phyloP scores from a whole-genome alignment of 352 stramenopile genomes.

The Phytophthora rubi region DNA sequence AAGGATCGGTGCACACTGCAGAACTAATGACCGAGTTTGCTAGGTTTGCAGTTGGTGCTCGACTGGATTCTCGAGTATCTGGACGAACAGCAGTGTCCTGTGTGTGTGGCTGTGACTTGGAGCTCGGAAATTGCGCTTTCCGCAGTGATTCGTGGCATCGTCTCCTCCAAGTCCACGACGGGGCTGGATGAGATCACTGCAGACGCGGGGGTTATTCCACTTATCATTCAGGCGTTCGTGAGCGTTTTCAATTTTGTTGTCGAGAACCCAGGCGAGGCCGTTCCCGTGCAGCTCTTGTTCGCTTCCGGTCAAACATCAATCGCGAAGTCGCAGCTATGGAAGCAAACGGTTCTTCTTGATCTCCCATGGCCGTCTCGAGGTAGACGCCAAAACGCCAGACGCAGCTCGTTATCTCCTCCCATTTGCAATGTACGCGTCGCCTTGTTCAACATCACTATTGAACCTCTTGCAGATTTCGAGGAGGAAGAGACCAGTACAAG shows the following conservation, averaged over 20 bases:
- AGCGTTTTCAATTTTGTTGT: constrained; percentile 46
- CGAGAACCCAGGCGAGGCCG: constrained; percentile 42
- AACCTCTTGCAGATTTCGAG: constrained; percentile 32
- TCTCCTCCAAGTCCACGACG: constrained; percentile 46
- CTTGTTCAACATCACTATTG: constrained; percentile 69
- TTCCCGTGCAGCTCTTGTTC: constrained; percentile 61
- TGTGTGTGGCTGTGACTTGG: constrained; percentile 56
- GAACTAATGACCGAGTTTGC: background rate
- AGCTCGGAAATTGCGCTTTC: constrained; percentile 40
- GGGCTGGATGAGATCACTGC: constrained; percentile 11
- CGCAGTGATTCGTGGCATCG: constrained; percentile 49
- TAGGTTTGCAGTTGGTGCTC: constrained; percentile 56
- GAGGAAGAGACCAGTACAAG: constrained; percentile 23
- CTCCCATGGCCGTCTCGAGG: constrained; percentile 37
- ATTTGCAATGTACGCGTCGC: constrained; percentile 41
- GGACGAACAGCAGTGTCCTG: constrained; percentile 44
- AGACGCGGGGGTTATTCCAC: constrained; percentile 35
- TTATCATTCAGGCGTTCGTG: constrained; percentile 57
- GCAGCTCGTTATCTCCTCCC: constrained; percentile 12
- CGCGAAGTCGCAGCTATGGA: constrained; percentile 44
- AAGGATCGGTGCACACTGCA: background rate
- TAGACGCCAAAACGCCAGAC: constrained; percentile 9
- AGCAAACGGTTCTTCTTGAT: constrained; percentile 55
- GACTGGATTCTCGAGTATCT: constrained; percentile 61
- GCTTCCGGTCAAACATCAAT: constrained; percentile 28